Percentiles rank a stretch among this genome's conserved stretches.
These are phyloP conservation scores for Boeremia lycopersici DNA, from an alignment of 2,329 filamentous ascomycete genomes.

Conservation along the genomic window DNA sequence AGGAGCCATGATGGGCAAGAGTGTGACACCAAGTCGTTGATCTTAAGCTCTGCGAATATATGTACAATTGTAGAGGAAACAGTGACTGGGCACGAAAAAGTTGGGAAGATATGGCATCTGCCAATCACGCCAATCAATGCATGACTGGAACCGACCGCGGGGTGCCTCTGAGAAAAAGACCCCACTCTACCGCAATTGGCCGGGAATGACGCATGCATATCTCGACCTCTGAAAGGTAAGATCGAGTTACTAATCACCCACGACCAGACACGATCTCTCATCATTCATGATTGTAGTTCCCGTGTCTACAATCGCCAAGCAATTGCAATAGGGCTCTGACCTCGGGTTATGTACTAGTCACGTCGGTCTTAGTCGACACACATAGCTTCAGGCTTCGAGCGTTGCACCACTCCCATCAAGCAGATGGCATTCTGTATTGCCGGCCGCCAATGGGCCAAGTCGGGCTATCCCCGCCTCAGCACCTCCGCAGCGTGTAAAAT, in stretches of 20 bases:
- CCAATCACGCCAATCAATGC: slow-evolving; percentile 14
- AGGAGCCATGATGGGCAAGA: slow-evolving; percentile 47
- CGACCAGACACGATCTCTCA: background rate
- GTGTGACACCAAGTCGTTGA: slow-evolving; percentile 2
- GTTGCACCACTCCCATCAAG: background rate
- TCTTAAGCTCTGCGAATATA: background rate
- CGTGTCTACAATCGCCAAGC: background rate
- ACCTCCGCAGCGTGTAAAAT: background rate
- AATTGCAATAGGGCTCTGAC: background rate
- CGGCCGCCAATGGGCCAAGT: background rate
- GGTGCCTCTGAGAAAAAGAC: slow-evolving; percentile 11
- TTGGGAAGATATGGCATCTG: slow-evolving; percentile 7
- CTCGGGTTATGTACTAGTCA: background rate
- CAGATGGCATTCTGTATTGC: too few species aligned
- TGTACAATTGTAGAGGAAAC: background rate
- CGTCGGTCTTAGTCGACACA: background rate
- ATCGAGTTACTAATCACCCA: background rate
- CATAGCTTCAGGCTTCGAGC: background rate
- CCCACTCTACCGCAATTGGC: slow-evolving; percentile 10
- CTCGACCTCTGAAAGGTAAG: background rate
- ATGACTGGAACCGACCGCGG: slow-evolving; percentile 5
- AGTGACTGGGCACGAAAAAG: slow-evolving; percentile 19
- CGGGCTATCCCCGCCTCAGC: background rate
- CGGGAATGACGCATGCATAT: slow-evolving; percentile 16
- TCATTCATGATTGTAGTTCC: background rate